phyloP scores from a whole-genome alignment of 768 basidiomycete species.

The Rhizopogon vulgaris region DNA sequence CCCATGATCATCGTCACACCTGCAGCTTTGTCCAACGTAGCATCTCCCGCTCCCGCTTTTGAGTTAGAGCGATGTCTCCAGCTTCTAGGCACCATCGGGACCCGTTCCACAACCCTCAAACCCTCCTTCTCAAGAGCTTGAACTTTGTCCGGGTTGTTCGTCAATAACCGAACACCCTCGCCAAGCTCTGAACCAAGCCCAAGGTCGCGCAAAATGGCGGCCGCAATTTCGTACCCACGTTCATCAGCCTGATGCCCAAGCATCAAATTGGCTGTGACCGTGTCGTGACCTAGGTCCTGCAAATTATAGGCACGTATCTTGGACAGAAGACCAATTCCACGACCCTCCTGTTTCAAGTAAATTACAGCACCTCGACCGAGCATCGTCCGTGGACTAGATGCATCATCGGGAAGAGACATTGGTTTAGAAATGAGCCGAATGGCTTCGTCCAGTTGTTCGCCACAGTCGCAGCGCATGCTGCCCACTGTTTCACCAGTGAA shows the following conservation, averaged over 20 bases:
- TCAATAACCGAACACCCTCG: slow-evolving; percentile 72
- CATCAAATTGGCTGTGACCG: slow-evolving; percentile 95
- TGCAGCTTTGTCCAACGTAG: slow-evolving; percentile 26
- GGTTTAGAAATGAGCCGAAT: slow-evolving; percentile 81
- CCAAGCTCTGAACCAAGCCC: slow-evolving; percentile 55
- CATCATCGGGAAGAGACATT: slow-evolving; percentile 33
- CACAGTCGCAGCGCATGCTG: slow-evolving; percentile 98
- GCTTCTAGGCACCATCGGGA: slow-evolving; percentile 90
- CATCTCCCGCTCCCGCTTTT: slow-evolving; percentile 2
- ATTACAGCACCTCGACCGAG: slow-evolving; percentile 90
- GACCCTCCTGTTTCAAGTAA: slow-evolving; percentile 95
- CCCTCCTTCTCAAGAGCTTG: slow-evolving; percentile 81
- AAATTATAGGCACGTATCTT: slow-evolving; percentile 98
- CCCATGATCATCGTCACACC: slow-evolving; percentile 83
- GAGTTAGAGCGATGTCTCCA: slow-evolving; percentile 46
- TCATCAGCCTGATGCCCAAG: slow-evolving; percentile 94
- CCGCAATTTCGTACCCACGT: slow-evolving; percentile 88
- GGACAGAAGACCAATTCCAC: slow-evolving; percentile 92
- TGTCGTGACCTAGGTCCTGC: slow-evolving; percentile 96
- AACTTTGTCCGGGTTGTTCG: slow-evolving; percentile 98
- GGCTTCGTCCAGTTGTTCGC: slow-evolving; percentile 98
- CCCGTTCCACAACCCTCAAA: slow-evolving; percentile 70
- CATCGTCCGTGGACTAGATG: slow-evolving; percentile 35
- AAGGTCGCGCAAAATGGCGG: slow-evolving; percentile 83
- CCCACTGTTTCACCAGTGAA: slow-evolving; percentile 98